Evolutionary conservation across 2,329 filamentous ascomycete species (phyloP).

Genomic region (Harringtonia lauricola): DNA sequence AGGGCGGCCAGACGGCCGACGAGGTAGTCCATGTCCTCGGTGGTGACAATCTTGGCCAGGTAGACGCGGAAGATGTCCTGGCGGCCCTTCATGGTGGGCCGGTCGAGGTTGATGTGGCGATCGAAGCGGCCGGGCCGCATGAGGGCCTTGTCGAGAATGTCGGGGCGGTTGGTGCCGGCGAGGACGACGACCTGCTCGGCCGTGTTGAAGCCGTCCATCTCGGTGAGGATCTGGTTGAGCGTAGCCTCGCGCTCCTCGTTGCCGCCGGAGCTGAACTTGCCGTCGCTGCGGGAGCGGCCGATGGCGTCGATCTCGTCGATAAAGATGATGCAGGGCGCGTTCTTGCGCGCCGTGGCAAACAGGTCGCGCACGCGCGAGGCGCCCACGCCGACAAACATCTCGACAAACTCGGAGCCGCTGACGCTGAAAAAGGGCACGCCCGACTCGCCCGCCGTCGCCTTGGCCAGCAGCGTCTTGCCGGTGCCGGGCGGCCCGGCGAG

Average conservation of each 20-base stretch:
- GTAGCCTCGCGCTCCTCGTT: constrained; percentile 97
- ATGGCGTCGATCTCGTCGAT: constrained; percentile 99
- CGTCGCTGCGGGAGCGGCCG: constrained; percentile 77
- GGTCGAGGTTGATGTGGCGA: constrained; percentile 88
- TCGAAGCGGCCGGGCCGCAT: constrained; percentile 97
- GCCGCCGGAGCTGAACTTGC: constrained; percentile 62
- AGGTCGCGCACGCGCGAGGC: constrained; percentile 90
- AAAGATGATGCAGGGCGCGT: constrained; percentile 96
- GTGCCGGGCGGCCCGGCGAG: constrained; percentile 96
- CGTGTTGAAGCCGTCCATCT: constrained; percentile 99
- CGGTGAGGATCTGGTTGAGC: constrained; percentile 94
- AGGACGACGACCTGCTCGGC: constrained; percentile 92
- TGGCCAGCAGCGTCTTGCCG: constrained; percentile 93
- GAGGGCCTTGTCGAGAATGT: constrained; percentile 87
- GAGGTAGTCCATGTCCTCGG: constrained; percentile 78
- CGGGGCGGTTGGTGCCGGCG: constrained; percentile 90
- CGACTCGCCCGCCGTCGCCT: constrained; percentile 94
- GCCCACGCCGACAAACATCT: constrained; percentile 99
- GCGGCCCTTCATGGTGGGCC: constrained; percentile 91
- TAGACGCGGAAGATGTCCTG: constrained; percentile 96
- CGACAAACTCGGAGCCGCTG: constrained; percentile 96
- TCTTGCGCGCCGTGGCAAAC: constrained; percentile 90
- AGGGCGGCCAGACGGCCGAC: constrained; percentile 82
- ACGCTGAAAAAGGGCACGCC: constrained; percentile 97
- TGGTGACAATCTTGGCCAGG: constrained; percentile 85